A percentile compares a stretch with the other conserved stretches of the same genome.
Evolutionary conservation across 1,284 basidiomycete genomes (phyloP).

Genomic region (Heterobasidion irregulare): DNA sequence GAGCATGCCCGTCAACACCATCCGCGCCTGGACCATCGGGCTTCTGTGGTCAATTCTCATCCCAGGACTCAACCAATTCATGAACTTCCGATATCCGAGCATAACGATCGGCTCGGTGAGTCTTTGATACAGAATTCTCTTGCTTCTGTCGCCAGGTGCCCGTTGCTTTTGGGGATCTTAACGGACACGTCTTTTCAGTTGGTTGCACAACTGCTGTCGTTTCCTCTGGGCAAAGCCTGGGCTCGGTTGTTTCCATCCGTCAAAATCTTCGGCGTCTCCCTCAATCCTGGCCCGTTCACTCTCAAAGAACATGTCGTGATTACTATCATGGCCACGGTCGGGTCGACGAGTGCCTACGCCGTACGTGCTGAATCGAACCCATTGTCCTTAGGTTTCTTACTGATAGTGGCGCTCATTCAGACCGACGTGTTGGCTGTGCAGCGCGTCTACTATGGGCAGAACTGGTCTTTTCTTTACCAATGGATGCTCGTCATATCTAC

Average conservation of each 20-base stretch:
- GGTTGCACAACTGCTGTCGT: conserved; percentile 55
- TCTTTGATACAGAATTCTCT: conserved; percentile 4
- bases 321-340: conserved; percentile 34
- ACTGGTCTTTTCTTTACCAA: conserved; percentile 61
- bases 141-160: conserved; percentile 11
- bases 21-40: conserved; percentile 52
- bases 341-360: conserved; percentile 13
- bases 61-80: conserved; percentile 30
- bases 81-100: conserved; percentile 12
- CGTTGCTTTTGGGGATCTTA: too few species aligned
- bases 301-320: conserved; percentile 48
- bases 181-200: conserved; percentile 25
- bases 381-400: too few species aligned
- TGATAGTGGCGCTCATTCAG: conserved; percentile 18
- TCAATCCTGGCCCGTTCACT: conserved; percentile 57
- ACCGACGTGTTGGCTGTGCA: conserved; percentile 78
- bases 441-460: conserved; percentile 59
- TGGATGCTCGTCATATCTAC: conserved; percentile 80
- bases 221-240: conserved; percentile 58
- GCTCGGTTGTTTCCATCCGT: conserved; percentile 45
- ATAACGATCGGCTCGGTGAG: conserved; percentile 11
- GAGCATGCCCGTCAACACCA: conserved; percentile 47
- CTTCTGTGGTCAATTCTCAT: conserved; percentile 37
- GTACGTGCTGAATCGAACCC: conserved; percentile 5
- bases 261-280: conserved; percentile 43